These are phyloP conservation scores for Phytophthora litchii DNA, from an alignment of 352 stramenopile genomes.

Conservation along the genomic window DNA sequence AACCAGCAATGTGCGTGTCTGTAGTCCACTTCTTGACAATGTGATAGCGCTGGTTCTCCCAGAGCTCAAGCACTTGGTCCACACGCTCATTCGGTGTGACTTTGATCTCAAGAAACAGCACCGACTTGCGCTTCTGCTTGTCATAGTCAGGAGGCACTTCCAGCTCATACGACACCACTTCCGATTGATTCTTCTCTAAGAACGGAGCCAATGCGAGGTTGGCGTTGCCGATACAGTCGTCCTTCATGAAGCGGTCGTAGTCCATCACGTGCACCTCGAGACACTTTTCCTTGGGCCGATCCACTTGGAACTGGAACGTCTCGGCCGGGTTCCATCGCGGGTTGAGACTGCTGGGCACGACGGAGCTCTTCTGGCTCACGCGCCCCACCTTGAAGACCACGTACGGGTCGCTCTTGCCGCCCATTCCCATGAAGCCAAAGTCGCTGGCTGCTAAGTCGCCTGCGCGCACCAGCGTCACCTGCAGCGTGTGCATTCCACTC, in stretches of 20 bases:
- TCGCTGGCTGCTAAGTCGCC: constrained; percentile 60
- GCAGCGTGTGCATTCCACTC: constrained; percentile 58
- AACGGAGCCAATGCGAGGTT: constrained; percentile 61
- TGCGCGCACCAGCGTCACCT: constrained; percentile 59
- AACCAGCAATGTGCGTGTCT: constrained; percentile 54
- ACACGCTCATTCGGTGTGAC: constrained; percentile 52
- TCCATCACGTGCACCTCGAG: constrained; percentile 68
- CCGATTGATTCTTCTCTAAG: constrained; percentile 49
- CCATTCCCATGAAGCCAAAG: constrained; percentile 72
- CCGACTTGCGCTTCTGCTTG: constrained; percentile 64
- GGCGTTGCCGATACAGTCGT: constrained; percentile 61
- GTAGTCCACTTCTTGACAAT: constrained; percentile 81
- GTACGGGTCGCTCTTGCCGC: constrained; percentile 81
- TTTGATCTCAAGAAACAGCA: constrained; percentile 67
- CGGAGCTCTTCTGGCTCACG: constrained; percentile 57
- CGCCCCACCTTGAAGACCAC: constrained; percentile 64
- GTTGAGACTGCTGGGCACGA: constrained; percentile 52
- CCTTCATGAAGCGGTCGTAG: constrained; percentile 63
- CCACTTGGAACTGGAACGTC: constrained; percentile 68
- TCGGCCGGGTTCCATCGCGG: constrained; percentile 63
- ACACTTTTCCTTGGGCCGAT: constrained; percentile 61
- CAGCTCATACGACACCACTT: constrained; percentile 62
- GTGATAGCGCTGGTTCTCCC: constrained; percentile 85
- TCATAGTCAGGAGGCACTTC: constrained; percentile 59
- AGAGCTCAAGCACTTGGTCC: constrained; percentile 78